Evolutionary conservation across 371 early-diverging fungal species (phyloP).

Genomic region (Mucor indicus): DNA sequence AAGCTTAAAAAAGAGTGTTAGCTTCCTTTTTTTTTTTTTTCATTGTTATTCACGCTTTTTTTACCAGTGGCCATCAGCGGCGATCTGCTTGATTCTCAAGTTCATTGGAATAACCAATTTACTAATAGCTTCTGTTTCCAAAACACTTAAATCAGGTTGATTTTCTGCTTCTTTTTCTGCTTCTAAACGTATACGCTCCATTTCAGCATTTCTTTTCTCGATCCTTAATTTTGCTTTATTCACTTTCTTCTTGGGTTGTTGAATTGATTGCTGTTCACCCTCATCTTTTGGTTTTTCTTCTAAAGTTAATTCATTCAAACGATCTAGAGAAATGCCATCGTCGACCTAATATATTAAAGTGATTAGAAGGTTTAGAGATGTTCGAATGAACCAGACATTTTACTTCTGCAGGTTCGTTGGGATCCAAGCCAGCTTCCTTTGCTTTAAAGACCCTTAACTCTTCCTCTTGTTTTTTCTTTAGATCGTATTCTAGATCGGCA

Average conservation of each 20-base stretch:
- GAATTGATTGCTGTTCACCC: constrained; percentile 8
- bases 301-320: constrained; percentile 32
- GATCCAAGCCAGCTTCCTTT: constrained; percentile 15
- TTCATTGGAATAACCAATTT: constrained; percentile 44
- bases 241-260: constrained; percentile 40
- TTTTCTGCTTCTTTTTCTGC: constrained; percentile 79
- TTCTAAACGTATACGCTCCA: constrained; percentile 71
- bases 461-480: constrained; percentile 62
- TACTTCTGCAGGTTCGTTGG: background rate
- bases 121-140: constrained; percentile 72
- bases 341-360: constrained; percentile 12
- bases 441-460: constrained; percentile 52
- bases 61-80: constrained; percentile 87
- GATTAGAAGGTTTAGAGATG: background rate
- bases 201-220: constrained; percentile 71
- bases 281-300: constrained; percentile 20
- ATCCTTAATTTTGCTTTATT: constrained; percentile 67
- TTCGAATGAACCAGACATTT: background rate
- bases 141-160: constrained; percentile 68
- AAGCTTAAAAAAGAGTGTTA: constrained; percentile 44
- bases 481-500: constrained; percentile 65
- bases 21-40: background rate
- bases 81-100: constrained; percentile 53
- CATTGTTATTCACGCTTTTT: background rate
- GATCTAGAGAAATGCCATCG: constrained; percentile 44